Conservation (phyloP, 768 basidiomycete genomes). For the Fomitopsis pulvina region DNA sequence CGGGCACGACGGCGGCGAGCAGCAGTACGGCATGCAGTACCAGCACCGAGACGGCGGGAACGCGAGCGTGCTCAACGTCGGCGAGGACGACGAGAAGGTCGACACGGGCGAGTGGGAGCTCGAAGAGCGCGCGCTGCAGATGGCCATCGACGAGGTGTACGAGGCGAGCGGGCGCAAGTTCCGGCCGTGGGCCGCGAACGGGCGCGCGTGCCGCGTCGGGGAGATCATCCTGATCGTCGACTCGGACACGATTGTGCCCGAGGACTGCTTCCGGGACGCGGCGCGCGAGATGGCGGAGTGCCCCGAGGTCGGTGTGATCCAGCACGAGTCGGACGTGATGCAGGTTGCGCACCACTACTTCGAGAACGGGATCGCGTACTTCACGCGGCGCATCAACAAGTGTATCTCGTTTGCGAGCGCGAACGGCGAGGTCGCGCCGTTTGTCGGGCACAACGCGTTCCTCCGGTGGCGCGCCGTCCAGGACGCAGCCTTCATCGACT, state of each 20-base stretch:
- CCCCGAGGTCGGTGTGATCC: slow-evolving; percentile 44
- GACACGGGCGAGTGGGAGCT: slow-evolving; percentile 26
- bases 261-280: slow-evolving; percentile 49
- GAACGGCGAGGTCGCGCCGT: slow-evolving; percentile 38
- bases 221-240: slow-evolving; percentile 44
- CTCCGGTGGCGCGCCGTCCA: slow-evolving; percentile 54
- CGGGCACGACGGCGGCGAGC: slow-evolving; percentile 24
- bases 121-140: slow-evolving; percentile 43
- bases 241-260: slow-evolving; percentile 44
- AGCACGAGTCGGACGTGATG: slow-evolving; percentile 51
- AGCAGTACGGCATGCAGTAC: slow-evolving; percentile 58
- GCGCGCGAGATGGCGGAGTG: slow-evolving; percentile 43
- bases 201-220: slow-evolving; percentile 36
- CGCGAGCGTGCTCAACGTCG: slow-evolving; percentile 28
- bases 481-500: slow-evolving; percentile 46
- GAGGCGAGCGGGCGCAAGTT: slow-evolving; percentile 26
- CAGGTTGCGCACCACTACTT: slow-evolving; percentile 51
- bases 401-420: slow-evolving; percentile 34
- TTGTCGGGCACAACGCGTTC: slow-evolving; percentile 47
- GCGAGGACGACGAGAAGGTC: slow-evolving; percentile 11
- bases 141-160: slow-evolving; percentile 47
- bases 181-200: slow-evolving; percentile 29
- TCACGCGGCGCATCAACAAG: slow-evolving; percentile 43
- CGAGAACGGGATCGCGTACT: slow-evolving; percentile 41
- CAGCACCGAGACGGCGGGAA: slow-evolving; percentile 63